Evolutionary conservation across 1,284 basidiomycete species (phyloP).

Genomic region (Apiotrichum brassicae): DNA sequence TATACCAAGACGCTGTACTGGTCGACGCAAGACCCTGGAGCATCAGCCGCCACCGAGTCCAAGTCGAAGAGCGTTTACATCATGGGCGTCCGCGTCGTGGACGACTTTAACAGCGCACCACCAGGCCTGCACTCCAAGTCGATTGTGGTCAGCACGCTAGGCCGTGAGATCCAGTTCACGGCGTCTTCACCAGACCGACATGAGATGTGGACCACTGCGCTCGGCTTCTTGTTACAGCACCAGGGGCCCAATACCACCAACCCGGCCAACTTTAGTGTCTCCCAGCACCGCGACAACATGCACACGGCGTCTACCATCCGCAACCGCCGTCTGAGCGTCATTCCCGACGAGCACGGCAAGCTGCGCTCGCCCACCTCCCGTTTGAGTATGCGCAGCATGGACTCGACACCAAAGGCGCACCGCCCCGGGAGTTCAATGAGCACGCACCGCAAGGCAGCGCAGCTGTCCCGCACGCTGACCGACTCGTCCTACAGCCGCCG

Average conservation of each 20-base stretch:
- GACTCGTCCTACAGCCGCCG: slow-evolving; percentile 82
- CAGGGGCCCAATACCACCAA: slow-evolving; percentile 21
- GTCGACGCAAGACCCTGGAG: slow-evolving; percentile 90
- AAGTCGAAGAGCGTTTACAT: slow-evolving; percentile 98
- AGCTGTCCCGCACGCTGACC: slow-evolving; percentile 60
- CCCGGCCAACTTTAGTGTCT: slow-evolving; percentile 10
- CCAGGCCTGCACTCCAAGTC: slow-evolving; percentile 89
- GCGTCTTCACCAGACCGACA: slow-evolving; percentile 89
- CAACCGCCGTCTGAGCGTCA: slow-evolving; percentile 21
- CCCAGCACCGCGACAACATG: not conserved
- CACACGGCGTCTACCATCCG: not conserved
- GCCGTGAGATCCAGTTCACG: slow-evolving; percentile 96
- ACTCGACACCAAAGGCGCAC: slow-evolving; percentile 42
- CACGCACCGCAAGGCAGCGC: slow-evolving; percentile 51
- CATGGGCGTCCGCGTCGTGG: slow-evolving; percentile 77
- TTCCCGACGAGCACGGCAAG: slow-evolving; percentile 40
- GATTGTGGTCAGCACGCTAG: slow-evolving; percentile 84
- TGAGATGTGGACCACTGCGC: slow-evolving; percentile 81
- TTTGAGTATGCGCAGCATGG: slow-evolving; percentile 35
- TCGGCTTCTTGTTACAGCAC: slow-evolving; percentile 42
- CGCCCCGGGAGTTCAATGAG: slow-evolving; percentile 48
- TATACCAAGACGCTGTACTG: slow-evolving; percentile 98
- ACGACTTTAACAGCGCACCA: slow-evolving; percentile 88
- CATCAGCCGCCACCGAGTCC: slow-evolving; percentile 75
- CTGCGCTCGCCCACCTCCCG: slow-evolving; percentile 21